phyloP scores from a whole-genome alignment of 257 asterid species.

The Buddleja alternifolia region DNA sequence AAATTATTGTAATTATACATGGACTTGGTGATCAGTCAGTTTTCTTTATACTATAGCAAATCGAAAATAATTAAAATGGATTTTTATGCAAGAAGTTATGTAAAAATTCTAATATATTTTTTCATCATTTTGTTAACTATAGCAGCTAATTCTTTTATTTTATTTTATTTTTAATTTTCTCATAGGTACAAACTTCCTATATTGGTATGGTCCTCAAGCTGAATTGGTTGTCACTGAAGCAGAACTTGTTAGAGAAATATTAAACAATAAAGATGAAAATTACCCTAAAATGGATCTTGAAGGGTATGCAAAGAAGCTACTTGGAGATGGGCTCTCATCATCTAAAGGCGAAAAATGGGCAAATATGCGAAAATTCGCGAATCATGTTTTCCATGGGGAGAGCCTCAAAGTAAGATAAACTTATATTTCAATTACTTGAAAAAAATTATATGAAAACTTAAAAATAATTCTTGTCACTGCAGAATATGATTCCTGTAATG shows the following conservation, averaged over 20 bases:
- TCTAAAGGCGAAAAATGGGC: conserved; percentile 72
- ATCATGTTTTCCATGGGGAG: conserved; percentile 58
- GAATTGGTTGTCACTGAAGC: conserved; percentile 64
- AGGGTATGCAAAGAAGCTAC: conserved; percentile 58
- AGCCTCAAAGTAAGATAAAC: conserved; percentile 49
- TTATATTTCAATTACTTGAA: neutral
- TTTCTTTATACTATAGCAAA: no score
- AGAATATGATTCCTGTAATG: conserved; percentile 63
- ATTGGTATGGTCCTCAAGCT: conserved; percentile 62
- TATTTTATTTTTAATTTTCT: neutral
- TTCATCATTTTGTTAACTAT: neutral
- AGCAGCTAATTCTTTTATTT: no score
- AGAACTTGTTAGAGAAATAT: conserved; percentile 56
- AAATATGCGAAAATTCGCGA: conserved; percentile 62
- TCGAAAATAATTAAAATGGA: no score
- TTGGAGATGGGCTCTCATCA: conserved; percentile 71
- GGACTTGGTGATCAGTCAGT: no score
- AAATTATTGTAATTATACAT: no score
- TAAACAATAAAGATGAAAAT: conserved; percentile 45
- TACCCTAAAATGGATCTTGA: conserved; percentile 68
- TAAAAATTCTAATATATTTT: neutral
- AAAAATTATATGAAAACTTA: no score
- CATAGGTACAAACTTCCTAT: conserved; percentile 52
- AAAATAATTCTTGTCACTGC: neutral
- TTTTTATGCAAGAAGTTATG: no score